Percentiles rank a stretch among this genome's conserved stretches.
Evolutionary conservation across 306 rosid genomes (phyloP).

Genomic region (Morella rubra): DNA sequence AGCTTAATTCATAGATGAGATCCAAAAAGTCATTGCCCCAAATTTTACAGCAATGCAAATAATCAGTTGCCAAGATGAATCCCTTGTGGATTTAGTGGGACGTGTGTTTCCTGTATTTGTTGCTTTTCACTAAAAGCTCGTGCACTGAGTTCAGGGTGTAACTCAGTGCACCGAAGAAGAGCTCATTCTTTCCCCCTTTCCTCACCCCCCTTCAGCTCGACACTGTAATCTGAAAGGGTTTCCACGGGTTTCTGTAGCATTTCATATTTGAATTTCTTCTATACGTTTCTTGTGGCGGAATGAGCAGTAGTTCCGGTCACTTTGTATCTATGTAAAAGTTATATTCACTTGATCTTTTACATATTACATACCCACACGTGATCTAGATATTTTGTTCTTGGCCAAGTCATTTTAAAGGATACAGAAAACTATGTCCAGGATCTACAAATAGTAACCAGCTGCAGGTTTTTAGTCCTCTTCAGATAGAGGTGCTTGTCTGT

Average conservation of each 20-base stretch:
- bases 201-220: background rate
- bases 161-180: background rate
- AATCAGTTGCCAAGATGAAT: background rate
- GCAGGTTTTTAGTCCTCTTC: too few species aligned
- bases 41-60: background rate
- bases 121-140: background rate
- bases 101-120: background rate
- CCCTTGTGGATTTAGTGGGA: background rate
- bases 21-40: background rate
- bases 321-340: background rate
- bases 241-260: background rate
- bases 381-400: too few species aligned
- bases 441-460: too few species aligned
- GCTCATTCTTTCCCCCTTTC: background rate
- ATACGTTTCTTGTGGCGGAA: background rate
- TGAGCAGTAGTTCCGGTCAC: constrained; percentile 6
- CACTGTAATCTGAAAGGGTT: background rate
- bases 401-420: too few species aligned
- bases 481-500: too few species aligned
- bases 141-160: background rate
- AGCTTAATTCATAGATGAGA: background rate
- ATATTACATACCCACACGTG: background rate
- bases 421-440: too few species aligned
- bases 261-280: constrained; percentile 12
- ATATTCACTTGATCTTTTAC: background rate